Base-by-base conservation (phyloP, 108 stramenopile species). In the Mediolabrus comicus region DNA sequence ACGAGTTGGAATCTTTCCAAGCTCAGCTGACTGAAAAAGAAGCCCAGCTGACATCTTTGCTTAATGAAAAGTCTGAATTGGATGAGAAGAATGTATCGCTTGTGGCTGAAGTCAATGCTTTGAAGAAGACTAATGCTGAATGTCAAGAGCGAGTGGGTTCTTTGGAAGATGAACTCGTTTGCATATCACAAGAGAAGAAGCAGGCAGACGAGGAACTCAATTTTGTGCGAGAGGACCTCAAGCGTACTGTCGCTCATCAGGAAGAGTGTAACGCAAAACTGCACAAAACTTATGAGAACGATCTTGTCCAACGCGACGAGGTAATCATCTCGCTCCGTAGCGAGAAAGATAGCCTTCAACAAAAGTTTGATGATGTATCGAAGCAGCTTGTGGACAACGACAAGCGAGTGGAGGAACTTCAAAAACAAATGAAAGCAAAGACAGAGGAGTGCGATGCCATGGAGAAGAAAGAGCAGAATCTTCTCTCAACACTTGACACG, bases 21-120 rank as follows among this genome's bases (percentile, higher is more conserved):
- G n/a, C 51, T 34, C 52, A 76, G 36, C 53, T 84, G 17, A 51
- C 65, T 26, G 62, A 65, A 33, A 80, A 75, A 28, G 66, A 80
- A 17, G 62, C 34, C 7, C 27, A 24, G 11, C 51, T 80, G 73
- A 78, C 39, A 52, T 67, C 53, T 43, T 62, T 11, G 46, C 69
- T 31, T 28, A 57, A 22, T 32, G 62, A 62, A 38, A 75, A 65
- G 81, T 55, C 7, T 52, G 58, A 39, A 71, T 77, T 53, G 22
- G 66, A 70, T 3, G 59, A 65, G 22, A 56, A 46, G 13, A 53
- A 66, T 43, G 43, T 60, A 46, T 49, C 74, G 32, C 62, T 59
- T 6, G 33, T 43, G 53, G 53, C 53, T 19, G 73, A 69, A n/a
- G 36, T 72, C 10, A 67, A 80, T n/a, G 34, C 65, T 9, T 35